These are phyloP conservation scores for Populus alba DNA, from an alignment of 345 rosid genomes.

Conservation along the genomic window DNA sequence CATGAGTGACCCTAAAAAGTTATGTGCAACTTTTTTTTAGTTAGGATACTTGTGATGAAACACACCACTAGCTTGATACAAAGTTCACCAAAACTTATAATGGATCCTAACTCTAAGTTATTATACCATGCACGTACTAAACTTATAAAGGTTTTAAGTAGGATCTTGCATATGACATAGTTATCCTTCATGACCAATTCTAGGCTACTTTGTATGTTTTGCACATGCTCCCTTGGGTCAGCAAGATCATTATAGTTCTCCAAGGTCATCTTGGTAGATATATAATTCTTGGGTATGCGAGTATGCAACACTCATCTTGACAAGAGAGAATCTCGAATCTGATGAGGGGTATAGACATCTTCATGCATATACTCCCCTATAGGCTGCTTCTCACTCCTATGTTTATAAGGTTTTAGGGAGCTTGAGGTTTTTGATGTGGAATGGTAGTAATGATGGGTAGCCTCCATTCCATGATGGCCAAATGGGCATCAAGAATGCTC, in stretches of 20 bases:
- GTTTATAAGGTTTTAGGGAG: background rate
- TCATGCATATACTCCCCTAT: too few species aligned
- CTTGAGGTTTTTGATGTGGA: background rate
- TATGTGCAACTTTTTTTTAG: background rate
- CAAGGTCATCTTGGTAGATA: background rate
- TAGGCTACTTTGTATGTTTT: too few species aligned
- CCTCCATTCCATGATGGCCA: accelerated
- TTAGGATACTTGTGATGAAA: background rate
- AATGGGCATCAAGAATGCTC: background rate
- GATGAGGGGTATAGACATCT: background rate
- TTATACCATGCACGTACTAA: too few species aligned
- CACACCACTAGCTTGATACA: background rate
- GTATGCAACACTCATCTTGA: background rate
- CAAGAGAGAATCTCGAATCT: too few species aligned
- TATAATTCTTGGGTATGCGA: too few species aligned
- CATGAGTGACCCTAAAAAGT: background rate
- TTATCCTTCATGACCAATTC: background rate
- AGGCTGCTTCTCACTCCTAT: background rate
- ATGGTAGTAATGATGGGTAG: accelerated
- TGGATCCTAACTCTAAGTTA: too few species aligned
- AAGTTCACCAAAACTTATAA: background rate
- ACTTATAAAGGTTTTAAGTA: background rate
- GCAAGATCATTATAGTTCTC: background rate
- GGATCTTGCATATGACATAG: too few species aligned
- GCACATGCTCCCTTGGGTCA: too few species aligned